Evolutionary conservation across 257 asterid genomes (phyloP).

Genomic region (Primulina eburnea): DNA sequence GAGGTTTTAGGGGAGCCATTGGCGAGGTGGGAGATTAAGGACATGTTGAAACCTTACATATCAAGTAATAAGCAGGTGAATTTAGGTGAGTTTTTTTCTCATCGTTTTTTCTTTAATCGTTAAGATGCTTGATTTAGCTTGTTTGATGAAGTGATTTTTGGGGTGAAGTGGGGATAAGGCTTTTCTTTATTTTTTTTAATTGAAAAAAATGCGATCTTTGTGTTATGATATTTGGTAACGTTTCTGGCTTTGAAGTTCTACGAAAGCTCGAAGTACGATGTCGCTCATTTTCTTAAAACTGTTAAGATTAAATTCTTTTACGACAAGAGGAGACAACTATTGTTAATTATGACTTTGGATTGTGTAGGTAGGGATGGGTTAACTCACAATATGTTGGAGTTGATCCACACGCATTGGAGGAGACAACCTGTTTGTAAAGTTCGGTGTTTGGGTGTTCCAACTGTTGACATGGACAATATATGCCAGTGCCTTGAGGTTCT

Average conservation of each 20-base stretch:
- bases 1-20: constrained; percentile 77
- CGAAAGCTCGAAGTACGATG: not conserved
- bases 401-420: constrained; percentile 97
- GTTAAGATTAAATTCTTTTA: not conserved
- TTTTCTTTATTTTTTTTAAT: too few species aligned
- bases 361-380: constrained; percentile 92
- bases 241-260: not conserved
- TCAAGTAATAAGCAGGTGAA: constrained; percentile 83
- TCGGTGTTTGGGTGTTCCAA: constrained; percentile 96
- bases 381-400: constrained; percentile 98
- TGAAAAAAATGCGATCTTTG: not conserved
- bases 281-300: too few species aligned
- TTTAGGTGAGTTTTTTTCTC: constrained; percentile 50
- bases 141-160: not conserved
- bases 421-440: constrained; percentile 88
- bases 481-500: constrained; percentile 88
- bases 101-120: not conserved
- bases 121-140: constrained; percentile 1
- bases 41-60: constrained; percentile 50
- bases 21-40: constrained; percentile 54
- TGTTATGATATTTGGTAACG: not conserved
- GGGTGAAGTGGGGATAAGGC: not conserved
- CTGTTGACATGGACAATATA: constrained; percentile 87
- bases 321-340: not conserved
- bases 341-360: constrained; percentile 19